phyloP scores from a whole-genome alignment of 371 early-diverging fungal genomes.

The Fennellomyces sp. region DNA sequence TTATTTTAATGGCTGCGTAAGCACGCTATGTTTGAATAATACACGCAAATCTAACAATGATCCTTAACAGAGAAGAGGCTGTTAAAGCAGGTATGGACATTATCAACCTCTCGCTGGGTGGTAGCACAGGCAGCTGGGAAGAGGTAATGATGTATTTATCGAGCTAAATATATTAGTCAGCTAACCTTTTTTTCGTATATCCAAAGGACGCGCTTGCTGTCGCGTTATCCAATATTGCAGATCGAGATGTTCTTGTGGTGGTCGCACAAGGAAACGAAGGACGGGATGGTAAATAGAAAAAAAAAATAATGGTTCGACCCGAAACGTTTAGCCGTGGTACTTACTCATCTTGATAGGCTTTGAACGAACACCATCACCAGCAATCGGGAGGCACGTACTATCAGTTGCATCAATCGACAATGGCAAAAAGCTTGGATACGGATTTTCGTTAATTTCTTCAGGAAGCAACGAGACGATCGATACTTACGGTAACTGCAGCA shows the following conservation, averaged over 20 bases:
- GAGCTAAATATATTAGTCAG: background rate
- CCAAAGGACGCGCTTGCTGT: conserved; percentile 20
- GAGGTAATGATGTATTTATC: conserved; percentile 24
- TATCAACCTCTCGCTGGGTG: conserved; percentile 30
- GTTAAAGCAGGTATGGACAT: conserved; percentile 44
- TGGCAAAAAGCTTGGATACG: conserved; percentile 6
- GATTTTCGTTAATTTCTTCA: background rate
- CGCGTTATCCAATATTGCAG: conserved; percentile 19
- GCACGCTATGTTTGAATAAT: background rate
- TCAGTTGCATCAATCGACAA: conserved; percentile 20
- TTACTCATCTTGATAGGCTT: conserved; percentile 13
- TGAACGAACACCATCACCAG: conserved; percentile 24
- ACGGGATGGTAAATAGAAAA: conserved; percentile 20
- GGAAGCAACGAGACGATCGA: background rate
- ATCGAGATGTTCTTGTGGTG: conserved; percentile 16
- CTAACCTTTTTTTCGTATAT: no score
- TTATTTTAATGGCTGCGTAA: conserved; percentile 33
- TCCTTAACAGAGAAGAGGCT: conserved; percentile 14
- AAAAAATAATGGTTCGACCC: no score
- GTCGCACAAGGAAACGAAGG: conserved; percentile 44
- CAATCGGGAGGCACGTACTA: conserved; percentile 17
- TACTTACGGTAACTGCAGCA: background rate
- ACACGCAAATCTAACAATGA: background rate
- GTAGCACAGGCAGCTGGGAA: conserved; percentile 53
- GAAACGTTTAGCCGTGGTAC: background rate